Percentiles rank a stretch among this genome's conserved stretches.
phyloP scores from a whole-genome alignment of 768 basidiomycete genomes.

The Hypholoma sublateritium region DNA sequence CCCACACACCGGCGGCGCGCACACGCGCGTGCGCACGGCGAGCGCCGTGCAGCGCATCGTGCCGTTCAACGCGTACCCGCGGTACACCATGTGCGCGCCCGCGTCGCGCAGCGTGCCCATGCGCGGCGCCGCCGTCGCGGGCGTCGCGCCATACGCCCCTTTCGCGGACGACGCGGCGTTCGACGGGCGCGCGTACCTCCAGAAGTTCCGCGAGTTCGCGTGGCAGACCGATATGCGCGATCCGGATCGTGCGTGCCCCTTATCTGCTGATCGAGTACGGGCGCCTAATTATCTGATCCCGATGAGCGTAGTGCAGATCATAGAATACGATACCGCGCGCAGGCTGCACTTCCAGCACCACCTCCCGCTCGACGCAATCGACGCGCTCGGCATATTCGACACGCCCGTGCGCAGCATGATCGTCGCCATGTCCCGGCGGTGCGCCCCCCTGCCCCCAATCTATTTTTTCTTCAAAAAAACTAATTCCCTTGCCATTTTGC shows the following conservation, averaged over 20 bases:
- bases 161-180: conserved; percentile 49
- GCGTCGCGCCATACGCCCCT: conserved; percentile 34
- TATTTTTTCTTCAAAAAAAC: too few relatives aligned
- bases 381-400: conserved; percentile 28
- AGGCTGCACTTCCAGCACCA: conserved; percentile 31
- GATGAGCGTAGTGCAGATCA: conserved; percentile 50
- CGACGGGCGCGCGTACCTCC: conserved; percentile 25
- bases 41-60: background rate
- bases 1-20: background rate
- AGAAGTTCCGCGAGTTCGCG: conserved; percentile 24
- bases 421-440: conserved; percentile 31
- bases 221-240: conserved; percentile 40
- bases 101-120: conserved; percentile 28
- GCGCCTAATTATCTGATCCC: background rate
- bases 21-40: background rate
- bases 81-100: conserved; percentile 51
- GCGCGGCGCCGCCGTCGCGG: background rate
- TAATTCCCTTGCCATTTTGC: too few relatives aligned
- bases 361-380: conserved; percentile 35
- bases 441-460: background rate
- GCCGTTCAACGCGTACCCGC: conserved; percentile 17
- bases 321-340: conserved; percentile 44
- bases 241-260: conserved; percentile 45
- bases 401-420: conserved; percentile 19
- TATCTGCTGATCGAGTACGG: background rate